A percentile compares a stretch with the other conserved stretches of the same genome.
Conservation (phyloP, 1,284 basidiomycete genomes). For the Ustilago cynodontis region DNA sequence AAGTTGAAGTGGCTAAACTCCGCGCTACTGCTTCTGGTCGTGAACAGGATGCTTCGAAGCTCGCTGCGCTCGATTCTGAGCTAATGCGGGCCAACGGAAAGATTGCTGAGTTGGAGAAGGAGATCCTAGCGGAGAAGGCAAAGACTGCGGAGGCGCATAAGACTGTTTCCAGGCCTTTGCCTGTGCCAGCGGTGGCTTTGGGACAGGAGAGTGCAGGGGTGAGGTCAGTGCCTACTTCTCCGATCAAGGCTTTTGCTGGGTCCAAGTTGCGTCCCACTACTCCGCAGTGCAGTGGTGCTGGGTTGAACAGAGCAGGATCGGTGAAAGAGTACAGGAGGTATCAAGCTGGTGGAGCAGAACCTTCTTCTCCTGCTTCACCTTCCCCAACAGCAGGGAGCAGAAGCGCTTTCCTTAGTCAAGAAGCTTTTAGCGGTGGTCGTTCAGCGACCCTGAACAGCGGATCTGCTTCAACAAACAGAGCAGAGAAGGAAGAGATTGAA, state of each 20-base stretch:
- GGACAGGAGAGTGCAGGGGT: not conserved
- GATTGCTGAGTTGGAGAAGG: slow-evolving; percentile 31
- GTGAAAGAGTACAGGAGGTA: slow-evolving; percentile 59
- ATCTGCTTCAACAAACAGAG: not conserved
- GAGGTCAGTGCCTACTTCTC: slow-evolving; percentile 33
- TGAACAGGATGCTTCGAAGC: slow-evolving; percentile 11
- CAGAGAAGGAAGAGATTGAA: slow-evolving; percentile 61
- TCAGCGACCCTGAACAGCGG: not conserved
- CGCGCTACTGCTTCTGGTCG: slow-evolving; percentile 22
- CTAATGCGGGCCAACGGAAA: slow-evolving; percentile 19
- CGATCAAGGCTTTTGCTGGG: slow-evolving; percentile 24
- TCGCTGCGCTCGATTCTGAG: slow-evolving; percentile 19
- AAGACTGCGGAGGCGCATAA: slow-evolving; percentile 16
- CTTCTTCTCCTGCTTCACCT: slow-evolving; percentile 14
- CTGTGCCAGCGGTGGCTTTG: slow-evolving; percentile 14
- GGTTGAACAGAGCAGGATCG: slow-evolving; percentile 50
- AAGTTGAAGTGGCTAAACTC: slow-evolving; percentile 31
- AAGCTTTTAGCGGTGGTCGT: slow-evolving; percentile 12
- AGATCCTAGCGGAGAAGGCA: slow-evolving; percentile 27
- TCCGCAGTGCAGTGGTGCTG: not conserved
- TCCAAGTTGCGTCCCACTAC: slow-evolving; percentile 21
- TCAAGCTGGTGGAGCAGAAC: not conserved
- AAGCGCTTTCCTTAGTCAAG: slow-evolving; percentile 23
- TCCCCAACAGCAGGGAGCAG: slow-evolving; percentile 18
- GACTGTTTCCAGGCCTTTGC: slow-evolving; percentile 30